Percentiles rank a stretch among this genome's conserved stretches.
Conservation (phyloP, 768 basidiomycete genomes). For the Tricholoma saponaceum region DNA sequence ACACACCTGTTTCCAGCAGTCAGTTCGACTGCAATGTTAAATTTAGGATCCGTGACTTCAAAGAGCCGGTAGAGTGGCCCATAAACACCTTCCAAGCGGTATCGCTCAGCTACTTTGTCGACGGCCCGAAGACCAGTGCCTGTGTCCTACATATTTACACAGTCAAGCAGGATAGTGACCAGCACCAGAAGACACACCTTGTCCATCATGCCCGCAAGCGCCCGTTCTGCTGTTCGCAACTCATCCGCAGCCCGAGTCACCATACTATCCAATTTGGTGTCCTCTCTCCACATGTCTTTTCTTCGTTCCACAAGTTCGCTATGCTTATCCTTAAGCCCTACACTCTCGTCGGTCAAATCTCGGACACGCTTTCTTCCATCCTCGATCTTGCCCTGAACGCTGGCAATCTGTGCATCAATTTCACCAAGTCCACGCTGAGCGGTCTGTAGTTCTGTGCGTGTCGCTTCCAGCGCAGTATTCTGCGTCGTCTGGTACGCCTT, state of each 20-base stretch:
- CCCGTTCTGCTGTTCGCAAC: slow-evolving; percentile 74
- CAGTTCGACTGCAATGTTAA: slow-evolving; percentile 89
- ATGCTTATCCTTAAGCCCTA: slow-evolving; percentile 60
- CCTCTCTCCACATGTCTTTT: slow-evolving; percentile 95
- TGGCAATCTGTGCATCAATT: slow-evolving; percentile 55
- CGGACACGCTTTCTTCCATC: slow-evolving; percentile 56
- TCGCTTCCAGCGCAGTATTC: slow-evolving; percentile 47
- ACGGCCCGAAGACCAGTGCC: slow-evolving; percentile 85
- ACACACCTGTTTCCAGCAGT: slow-evolving; percentile 91
- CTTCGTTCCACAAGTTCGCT: slow-evolving; percentile 70
- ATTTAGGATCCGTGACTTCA: slow-evolving; percentile 82
- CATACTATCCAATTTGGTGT: slow-evolving; percentile 79
- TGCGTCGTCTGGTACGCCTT: slow-evolving; percentile 58
- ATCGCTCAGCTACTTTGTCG: slow-evolving; percentile 74
- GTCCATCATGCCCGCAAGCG: slow-evolving; percentile 90
- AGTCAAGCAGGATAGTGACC: background rate
- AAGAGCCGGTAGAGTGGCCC: slow-evolving; percentile 94
- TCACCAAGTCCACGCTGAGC: slow-evolving; percentile 47
- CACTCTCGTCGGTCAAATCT: slow-evolving; percentile 59
- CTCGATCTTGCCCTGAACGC: slow-evolving; percentile 55
- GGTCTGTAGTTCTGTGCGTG: slow-evolving; percentile 45
- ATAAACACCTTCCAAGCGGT: slow-evolving; percentile 79
- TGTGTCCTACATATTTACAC: slow-evolving; percentile 64
- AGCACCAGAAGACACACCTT: slow-evolving; percentile 47
- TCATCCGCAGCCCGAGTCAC: slow-evolving; percentile 78